These are phyloP conservation scores for Pilasporangium apinafurcum DNA, from an alignment of 352 stramenopile genomes.

Conservation along the genomic window DNA sequence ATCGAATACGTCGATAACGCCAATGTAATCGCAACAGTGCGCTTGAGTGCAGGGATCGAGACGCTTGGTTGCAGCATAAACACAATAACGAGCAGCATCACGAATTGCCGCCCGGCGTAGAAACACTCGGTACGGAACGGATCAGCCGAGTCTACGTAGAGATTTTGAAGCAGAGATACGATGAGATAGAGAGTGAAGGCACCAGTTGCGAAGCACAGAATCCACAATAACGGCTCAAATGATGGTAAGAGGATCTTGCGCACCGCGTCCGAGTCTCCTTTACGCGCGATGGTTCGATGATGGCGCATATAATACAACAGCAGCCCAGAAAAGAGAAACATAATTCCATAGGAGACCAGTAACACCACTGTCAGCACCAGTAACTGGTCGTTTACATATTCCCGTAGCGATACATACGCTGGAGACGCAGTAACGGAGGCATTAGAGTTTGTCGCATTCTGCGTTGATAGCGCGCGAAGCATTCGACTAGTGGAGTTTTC, in stretches of 20 bases:
- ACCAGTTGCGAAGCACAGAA: conserved; percentile 9
- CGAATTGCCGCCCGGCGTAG: conserved; percentile 1
- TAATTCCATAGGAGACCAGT: conserved; percentile 11
- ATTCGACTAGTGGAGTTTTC: too few relatives aligned
- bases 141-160: not conserved
- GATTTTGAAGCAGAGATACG: not conserved
- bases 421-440: not conserved
- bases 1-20: conserved; percentile 9
- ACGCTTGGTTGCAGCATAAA: conserved; percentile 6
- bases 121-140: too few relatives aligned
- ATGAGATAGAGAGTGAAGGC: conserved; percentile 2
- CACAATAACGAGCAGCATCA: not conserved
- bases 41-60: conserved; percentile 9
- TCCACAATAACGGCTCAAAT: conserved; percentile 28
- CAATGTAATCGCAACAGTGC: conserved; percentile 9
- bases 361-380: conserved; percentile 10
- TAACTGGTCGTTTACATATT: too few relatives aligned
- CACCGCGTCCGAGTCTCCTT: conserved; percentile 9
- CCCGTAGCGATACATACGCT: not conserved
- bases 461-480: too few relatives aligned
- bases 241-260: conserved; percentile 23
- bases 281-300: conserved; percentile 9
- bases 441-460: too few relatives aligned
- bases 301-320: conserved; percentile 15
- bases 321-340: conserved; percentile 1